These are phyloP conservation scores for Xerocomus potaroensis DNA, from an alignment of 768 basidiomycete genomes.

Conservation along the genomic window DNA sequence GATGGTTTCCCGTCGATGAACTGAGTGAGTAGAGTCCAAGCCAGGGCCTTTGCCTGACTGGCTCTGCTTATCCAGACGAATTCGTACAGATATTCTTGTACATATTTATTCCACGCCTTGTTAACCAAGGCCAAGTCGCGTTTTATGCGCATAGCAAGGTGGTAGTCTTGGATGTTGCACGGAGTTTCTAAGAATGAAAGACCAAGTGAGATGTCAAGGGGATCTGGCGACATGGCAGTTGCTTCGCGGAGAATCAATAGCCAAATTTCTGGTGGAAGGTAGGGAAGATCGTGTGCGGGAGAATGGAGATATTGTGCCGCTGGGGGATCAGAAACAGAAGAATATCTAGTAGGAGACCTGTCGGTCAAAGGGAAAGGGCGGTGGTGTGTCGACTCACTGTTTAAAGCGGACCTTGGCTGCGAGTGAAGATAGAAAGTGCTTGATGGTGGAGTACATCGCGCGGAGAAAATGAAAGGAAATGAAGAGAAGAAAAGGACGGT, in stretches of 20 bases:
- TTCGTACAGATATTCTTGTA: conserved; percentile 58
- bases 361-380: conserved; percentile 2
- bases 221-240: conserved; percentile 40
- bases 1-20: conserved; percentile 34
- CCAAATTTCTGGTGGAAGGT: conserved; percentile 64
- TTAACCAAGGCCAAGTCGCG: conserved; percentile 49
- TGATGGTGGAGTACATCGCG: conserved; percentile 19
- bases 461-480: background rate
- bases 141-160: conserved; percentile 45
- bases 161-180: conserved; percentile 43
- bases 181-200: conserved; percentile 57
- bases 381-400: conserved; percentile 17
- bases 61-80: conserved; percentile 65
- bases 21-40: conserved; percentile 40
- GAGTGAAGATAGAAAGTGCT: conserved; percentile 13
- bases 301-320: conserved; percentile 22
- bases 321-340: conserved; percentile 1
- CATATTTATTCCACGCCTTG: conserved; percentile 49
- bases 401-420: conserved; percentile 16
- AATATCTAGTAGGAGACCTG: conserved; percentile 6
- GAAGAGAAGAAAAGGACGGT: background rate
- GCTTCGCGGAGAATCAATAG: conserved; percentile 59
- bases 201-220: conserved; percentile 44
- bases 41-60: conserved; percentile 45
- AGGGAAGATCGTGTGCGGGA: conserved; percentile 35